Evolutionary conservation across 805 yeast genomes (phyloP).

Genomic region (Kodamaea lidongshanica): DNA sequence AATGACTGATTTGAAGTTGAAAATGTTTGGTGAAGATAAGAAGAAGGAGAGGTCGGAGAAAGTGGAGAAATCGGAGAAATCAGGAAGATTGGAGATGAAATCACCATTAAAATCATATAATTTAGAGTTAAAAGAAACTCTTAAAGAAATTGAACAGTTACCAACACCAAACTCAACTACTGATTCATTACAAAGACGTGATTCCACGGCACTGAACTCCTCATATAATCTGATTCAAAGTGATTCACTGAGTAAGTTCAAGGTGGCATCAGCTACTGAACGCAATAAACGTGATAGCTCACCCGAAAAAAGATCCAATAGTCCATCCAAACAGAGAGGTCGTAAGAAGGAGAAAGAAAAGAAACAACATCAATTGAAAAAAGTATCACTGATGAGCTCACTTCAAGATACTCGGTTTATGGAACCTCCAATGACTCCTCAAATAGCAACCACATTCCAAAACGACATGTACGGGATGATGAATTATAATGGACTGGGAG

Average conservation of each 20-base stretch:
- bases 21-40: constrained; percentile 6
- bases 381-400: constrained; percentile 5
- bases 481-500: constrained; percentile 10
- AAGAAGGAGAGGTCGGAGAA: constrained; percentile 9
- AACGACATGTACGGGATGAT: constrained; percentile 15
- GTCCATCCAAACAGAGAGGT: constrained; percentile 3
- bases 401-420: constrained; percentile 3
- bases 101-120: background rate
- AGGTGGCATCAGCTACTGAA: constrained; percentile 14
- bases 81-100: background rate
- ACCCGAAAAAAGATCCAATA: constrained; percentile 2
- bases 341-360: constrained; percentile 6
- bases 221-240: constrained; percentile 30
- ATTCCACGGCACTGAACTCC: constrained; percentile 7
- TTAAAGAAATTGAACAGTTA: constrained; percentile 8
- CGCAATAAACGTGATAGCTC: constrained; percentile 10
- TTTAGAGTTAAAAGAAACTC: constrained; percentile 5
- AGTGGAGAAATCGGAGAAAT: background rate
- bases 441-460: constrained; percentile 3
- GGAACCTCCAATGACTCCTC: constrained; percentile 3
- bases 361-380: constrained; percentile 5
- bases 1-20: constrained; percentile 19
- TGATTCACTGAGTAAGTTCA: constrained; percentile 23
- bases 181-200: constrained; percentile 10
- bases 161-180: constrained; percentile 13